These are phyloP conservation scores for Neofusicoccum parvum DNA, from an alignment of 2,329 filamentous ascomycete species.

Conservation along the genomic window DNA sequence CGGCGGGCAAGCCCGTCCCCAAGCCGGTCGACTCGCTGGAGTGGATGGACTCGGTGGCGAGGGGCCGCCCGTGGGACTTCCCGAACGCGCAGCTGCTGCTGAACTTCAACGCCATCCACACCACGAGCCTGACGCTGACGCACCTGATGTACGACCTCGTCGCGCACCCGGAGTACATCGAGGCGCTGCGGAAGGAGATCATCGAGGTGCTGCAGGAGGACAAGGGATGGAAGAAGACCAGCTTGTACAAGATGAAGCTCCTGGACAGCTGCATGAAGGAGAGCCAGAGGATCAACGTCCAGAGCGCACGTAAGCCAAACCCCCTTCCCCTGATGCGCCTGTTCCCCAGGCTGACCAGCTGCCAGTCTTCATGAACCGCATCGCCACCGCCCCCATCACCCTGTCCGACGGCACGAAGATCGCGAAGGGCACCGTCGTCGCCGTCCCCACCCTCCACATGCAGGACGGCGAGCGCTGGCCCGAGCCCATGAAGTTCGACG, in stretches of 20 bases:
- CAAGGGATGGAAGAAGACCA: slow-evolving; percentile 31
- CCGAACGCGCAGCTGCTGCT: slow-evolving; percentile 24
- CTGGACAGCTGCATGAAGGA: slow-evolving; percentile 40
- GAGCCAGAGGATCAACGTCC: slow-evolving; percentile 28
- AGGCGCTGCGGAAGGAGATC: slow-evolving; percentile 31
- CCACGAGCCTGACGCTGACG: slow-evolving; percentile 29
- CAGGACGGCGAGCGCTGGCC: slow-evolving; percentile 21
- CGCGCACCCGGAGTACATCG: slow-evolving; percentile 29
- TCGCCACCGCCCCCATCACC: slow-evolving; percentile 23
- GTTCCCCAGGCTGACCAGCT: slow-evolving; percentile 12
- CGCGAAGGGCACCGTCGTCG: slow-evolving; percentile 25
- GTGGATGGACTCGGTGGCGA: slow-evolving; percentile 28
- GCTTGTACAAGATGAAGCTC: slow-evolving; percentile 34
- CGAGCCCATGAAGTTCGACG: slow-evolving; percentile 9
- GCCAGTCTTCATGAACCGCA: slow-evolving; percentile 16
- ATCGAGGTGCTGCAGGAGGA: slow-evolving; percentile 28
- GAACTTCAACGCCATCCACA: slow-evolving; percentile 26
- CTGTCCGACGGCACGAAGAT: slow-evolving; percentile 33
- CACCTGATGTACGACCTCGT: slow-evolving; percentile 30
- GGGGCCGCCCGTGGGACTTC: slow-evolving; percentile 23
- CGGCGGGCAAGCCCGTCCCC: slow-evolving; percentile 25
- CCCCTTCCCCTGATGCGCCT: not conserved
- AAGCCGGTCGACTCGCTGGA: slow-evolving; percentile 30
- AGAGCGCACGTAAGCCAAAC: not conserved
- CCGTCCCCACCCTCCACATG: slow-evolving; percentile 20